Percentiles rank a stretch among this genome's conserved stretches.
These are phyloP conservation scores for Coemansia sp. DNA, from an alignment of 192 early-diverging fungal genomes.

Conservation along the genomic window DNA sequence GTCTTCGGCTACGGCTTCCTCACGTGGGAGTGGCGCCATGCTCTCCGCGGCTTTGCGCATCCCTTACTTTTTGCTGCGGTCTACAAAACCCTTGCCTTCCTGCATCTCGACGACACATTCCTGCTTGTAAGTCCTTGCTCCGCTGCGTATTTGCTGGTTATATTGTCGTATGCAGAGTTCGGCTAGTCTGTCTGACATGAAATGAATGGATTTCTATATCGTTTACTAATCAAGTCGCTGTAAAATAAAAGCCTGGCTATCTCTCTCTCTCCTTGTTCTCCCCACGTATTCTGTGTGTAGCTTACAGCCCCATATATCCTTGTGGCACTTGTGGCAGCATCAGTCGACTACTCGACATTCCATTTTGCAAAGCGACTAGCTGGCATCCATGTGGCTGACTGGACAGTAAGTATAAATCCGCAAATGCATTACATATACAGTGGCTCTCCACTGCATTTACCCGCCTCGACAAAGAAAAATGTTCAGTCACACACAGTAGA, in stretches of 20 bases:
- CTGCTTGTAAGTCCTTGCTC: constrained; percentile 60
- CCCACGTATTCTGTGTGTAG: constrained; percentile 16
- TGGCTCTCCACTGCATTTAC: too few species aligned
- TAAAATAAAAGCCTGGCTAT: constrained; percentile 10
- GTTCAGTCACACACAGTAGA: neutral
- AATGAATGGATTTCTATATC: too few species aligned
- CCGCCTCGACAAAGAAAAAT: too few species aligned
- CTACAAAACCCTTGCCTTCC: constrained; percentile 63
- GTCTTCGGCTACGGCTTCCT: constrained; percentile 88
- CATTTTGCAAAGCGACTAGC: constrained; percentile 66
- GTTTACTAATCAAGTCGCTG: neutral
- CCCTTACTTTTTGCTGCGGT: constrained; percentile 80
- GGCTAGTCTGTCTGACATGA: neutral
- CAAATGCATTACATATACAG: too few species aligned
- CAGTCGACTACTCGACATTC: constrained; percentile 76
- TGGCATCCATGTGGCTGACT: constrained; percentile 60
- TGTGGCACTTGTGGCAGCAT: constrained; percentile 71
- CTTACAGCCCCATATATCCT: constrained; percentile 72
- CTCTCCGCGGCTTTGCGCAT: constrained; percentile 79
- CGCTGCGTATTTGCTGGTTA: neutral
- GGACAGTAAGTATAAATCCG: constrained; percentile 48
- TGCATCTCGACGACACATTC: constrained; percentile 64
- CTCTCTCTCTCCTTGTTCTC: too few species aligned
- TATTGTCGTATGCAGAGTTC: neutral
- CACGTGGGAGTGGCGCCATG: constrained; percentile 92